Conservation (phyloP, 768 basidiomycete species). For the Suillus discolor region DNA sequence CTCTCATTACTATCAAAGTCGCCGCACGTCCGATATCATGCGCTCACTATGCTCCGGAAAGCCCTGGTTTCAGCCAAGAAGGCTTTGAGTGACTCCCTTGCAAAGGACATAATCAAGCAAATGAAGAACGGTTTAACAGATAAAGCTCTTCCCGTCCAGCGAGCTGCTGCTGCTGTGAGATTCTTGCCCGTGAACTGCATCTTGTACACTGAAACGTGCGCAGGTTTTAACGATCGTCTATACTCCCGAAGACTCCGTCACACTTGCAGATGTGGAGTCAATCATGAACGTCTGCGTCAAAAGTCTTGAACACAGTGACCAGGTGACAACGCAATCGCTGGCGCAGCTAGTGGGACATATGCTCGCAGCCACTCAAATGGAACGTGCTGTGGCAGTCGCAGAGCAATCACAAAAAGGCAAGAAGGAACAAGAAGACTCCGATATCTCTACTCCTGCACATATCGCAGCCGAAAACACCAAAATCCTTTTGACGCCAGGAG, state of each 20-base stretch:
- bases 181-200: slow-evolving; percentile 8
- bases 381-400: slow-evolving; percentile 47
- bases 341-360: slow-evolving; percentile 83
- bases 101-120: slow-evolving; percentile 85
- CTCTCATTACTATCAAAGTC: slow-evolving; percentile 47
- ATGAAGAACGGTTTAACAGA: slow-evolving; percentile 76
- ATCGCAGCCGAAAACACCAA: slow-evolving; percentile 57
- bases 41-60: slow-evolving; percentile 77
- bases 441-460: slow-evolving; percentile 48
- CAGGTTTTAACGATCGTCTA: slow-evolving; percentile 63
- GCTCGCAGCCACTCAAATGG: slow-evolving; percentile 80
- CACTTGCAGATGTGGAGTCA: slow-evolving; percentile 74
- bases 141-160: slow-evolving; percentile 83
- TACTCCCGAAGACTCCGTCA: slow-evolving; percentile 53
- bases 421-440: slow-evolving; percentile 65
- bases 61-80: slow-evolving; percentile 78
- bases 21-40: slow-evolving; percentile 81
- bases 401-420: slow-evolving; percentile 60
- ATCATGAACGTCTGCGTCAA: slow-evolving; percentile 69
- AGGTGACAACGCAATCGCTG: slow-evolving; percentile 77
- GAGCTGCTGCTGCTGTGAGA: slow-evolving; percentile 76
- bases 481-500: slow-evolving; percentile 67
- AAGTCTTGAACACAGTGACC: slow-evolving; percentile 81
- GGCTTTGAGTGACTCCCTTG: slow-evolving; percentile 75
- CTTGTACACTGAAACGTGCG: slow-evolving; percentile 19